A percentile compares a stretch with the other conserved stretches of the same genome.
phyloP scores from a whole-genome alignment of 2,329 filamentous ascomycete genomes.

The Pyrenophora graminea region DNA sequence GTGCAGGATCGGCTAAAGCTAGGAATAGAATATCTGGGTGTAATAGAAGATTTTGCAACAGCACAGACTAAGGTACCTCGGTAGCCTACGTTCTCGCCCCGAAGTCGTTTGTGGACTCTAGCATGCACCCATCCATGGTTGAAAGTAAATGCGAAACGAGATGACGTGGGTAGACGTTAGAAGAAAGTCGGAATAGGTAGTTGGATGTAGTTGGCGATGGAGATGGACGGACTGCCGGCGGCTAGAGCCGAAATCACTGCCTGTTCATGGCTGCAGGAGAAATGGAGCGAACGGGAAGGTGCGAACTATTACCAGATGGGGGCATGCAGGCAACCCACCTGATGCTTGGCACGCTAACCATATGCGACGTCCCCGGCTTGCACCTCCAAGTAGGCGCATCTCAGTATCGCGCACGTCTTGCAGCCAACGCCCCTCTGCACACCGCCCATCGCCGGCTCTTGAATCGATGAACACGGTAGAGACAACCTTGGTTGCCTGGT shows the following conservation, averaged over 20 bases:
- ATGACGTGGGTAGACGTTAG: no score
- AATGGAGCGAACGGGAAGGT: slow-evolving; percentile 4
- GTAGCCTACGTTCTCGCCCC: no score
- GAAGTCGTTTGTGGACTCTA: no score
- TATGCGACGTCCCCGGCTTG: slow-evolving; percentile 3
- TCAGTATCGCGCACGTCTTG: slow-evolving; percentile 22
- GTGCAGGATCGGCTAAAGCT: no score
- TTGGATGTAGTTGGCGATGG: no score
- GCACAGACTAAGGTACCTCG: no score
- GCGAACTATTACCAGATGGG: slow-evolving; percentile 2
- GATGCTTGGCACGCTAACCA: slow-evolving; percentile 17
- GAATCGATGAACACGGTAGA: slow-evolving; percentile 30
- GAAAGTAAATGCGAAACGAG: no score
- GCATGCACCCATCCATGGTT: no score
- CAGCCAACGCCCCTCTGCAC: slow-evolving; percentile 25
- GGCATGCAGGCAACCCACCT: slow-evolving; percentile 3
- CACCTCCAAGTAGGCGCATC: slow-evolving; percentile 25
- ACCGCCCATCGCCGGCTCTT: slow-evolving; percentile 11
- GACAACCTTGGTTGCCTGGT: slow-evolving; percentile 24
- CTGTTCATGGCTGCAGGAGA: background rate
- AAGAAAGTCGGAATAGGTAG: no score
- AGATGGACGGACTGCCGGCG: no score
- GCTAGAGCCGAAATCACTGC: background rate
- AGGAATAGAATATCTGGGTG: no score
- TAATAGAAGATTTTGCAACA: no score